Percentiles rank a stretch among this genome's conserved stretches.
phyloP scores from a whole-genome alignment of 2,329 filamentous ascomycete genomes.

The Cadophora malorum region DNA sequence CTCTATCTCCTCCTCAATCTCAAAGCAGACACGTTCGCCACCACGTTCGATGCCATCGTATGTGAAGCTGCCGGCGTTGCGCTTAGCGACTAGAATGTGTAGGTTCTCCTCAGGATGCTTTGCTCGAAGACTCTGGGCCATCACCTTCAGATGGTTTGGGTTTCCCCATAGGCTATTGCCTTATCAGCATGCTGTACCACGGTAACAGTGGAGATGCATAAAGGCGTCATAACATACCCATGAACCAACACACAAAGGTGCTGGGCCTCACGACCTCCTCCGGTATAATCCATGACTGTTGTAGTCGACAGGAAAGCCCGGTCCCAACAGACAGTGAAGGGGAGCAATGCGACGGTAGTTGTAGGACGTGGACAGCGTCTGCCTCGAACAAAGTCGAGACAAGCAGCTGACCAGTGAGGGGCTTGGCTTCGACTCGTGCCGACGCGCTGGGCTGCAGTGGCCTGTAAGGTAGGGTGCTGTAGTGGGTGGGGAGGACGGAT shows the following conservation, averaged over 20 bases:
- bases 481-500: neutral
- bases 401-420: constrained; percentile 44
- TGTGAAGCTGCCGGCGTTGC: constrained; percentile 75
- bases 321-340: constrained; percentile 46
- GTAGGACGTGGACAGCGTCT: constrained; percentile 48
- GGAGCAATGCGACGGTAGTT: constrained; percentile 40
- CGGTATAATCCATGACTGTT: constrained; percentile 54
- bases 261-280: constrained; percentile 61
- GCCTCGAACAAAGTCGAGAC: constrained; percentile 47
- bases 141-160: constrained; percentile 71
- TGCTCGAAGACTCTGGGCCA: constrained; percentile 69
- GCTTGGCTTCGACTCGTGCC: constrained; percentile 4
- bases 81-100: constrained; percentile 73
- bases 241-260: constrained; percentile 82
- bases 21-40: constrained; percentile 69
- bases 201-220: neutral
- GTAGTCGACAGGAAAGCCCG: constrained; percentile 45
- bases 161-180: constrained; percentile 75
- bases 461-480: neutral
- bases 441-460: neutral
- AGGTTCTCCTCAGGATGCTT: constrained; percentile 67
- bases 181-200: constrained; percentile 16
- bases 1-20: constrained; percentile 70
- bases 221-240: constrained; percentile 49
- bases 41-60: constrained; percentile 74